Percentiles rank a stretch among this genome's conserved stretches.
These are phyloP conservation scores for Cryptosporidium ryanae DNA, from an alignment of 169 alveolate species.

Conservation along the genomic window DNA sequence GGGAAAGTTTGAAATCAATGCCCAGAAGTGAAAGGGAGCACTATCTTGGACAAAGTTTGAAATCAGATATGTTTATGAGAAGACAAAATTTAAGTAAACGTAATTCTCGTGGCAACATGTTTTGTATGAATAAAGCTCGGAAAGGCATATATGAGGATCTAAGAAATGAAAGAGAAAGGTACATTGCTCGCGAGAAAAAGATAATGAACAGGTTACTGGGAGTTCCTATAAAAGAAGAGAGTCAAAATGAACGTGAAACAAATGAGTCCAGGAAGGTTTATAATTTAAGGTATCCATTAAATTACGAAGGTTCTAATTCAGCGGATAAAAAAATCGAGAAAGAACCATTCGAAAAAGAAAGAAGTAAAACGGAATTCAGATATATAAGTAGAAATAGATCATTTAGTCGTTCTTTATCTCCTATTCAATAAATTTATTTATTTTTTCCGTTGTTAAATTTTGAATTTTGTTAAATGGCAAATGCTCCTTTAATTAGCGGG, in stretches of 20 bases:
- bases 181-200: neutral
- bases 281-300: neutral
- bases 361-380: neutral
- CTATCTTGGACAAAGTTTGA: slow-evolving; percentile 58
- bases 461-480: neutral
- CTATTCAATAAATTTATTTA: slow-evolving; percentile 4
- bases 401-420: slow-evolving; percentile 8
- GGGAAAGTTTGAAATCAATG: slow-evolving; percentile 55
- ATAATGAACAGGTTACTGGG: slow-evolving; percentile 39
- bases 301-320: neutral
- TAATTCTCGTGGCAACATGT: slow-evolving; percentile 1
- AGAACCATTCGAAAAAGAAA: neutral
- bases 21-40: slow-evolving; percentile 64
- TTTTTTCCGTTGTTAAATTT: slow-evolving; percentile 3
- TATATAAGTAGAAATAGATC: slow-evolving; percentile 13
- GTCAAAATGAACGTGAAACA: neutral
- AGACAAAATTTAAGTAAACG: neutral
- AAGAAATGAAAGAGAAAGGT: slow-evolving; percentile 19
- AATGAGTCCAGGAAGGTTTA: neutral
- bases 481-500: neutral
- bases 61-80: neutral
- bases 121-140: neutral
- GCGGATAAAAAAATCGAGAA: neutral
- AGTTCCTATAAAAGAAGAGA: neutral
- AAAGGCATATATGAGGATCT: neutral